Evolutionary conservation across 2,329 filamentous ascomycete genomes (phyloP).

Genomic region (Pyrenochaeta sp.): DNA sequence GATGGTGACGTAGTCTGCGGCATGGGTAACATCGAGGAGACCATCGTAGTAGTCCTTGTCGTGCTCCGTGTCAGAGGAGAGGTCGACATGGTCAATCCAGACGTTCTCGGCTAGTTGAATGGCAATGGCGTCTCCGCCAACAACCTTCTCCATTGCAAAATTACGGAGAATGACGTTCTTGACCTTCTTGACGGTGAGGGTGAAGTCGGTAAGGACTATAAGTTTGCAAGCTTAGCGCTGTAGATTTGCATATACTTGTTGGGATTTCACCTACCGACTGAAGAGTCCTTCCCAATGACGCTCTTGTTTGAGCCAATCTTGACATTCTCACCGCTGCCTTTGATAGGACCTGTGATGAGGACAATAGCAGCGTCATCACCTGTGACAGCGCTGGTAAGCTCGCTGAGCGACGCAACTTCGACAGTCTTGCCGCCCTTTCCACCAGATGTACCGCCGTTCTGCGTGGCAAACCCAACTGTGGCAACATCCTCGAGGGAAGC

Average conservation of each 20-base stretch:
- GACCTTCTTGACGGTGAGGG: conserved; percentile 58
- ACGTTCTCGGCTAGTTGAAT: conserved; percentile 60
- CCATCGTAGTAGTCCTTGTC: conserved; percentile 77
- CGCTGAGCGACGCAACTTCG: conserved; percentile 45
- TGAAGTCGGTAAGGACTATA: conserved; percentile 55
- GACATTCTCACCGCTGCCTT: conserved; percentile 51
- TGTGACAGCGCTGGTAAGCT: conserved; percentile 56
- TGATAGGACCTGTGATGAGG: conserved; percentile 57
- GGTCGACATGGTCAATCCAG: conserved; percentile 74
- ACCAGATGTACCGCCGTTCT: conserved; percentile 50
- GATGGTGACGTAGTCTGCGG: conserved; percentile 68
- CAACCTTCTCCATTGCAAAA: conserved; percentile 61
- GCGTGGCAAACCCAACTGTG: conserved; percentile 42
- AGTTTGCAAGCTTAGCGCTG: not conserved
- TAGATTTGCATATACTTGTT: not conserved
- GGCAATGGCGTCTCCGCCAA: conserved; percentile 61
- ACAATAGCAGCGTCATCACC: conserved; percentile 57
- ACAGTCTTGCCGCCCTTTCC: conserved; percentile 48
- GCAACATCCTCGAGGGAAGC: conserved; percentile 38
- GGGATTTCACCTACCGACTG: conserved; percentile 40
- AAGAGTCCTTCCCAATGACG: conserved; percentile 60
- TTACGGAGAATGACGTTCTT: conserved; percentile 67
- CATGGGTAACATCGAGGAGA: conserved; percentile 71
- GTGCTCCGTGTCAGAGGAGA: conserved; percentile 66
- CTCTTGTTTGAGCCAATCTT: conserved; percentile 61